phyloP scores from a whole-genome alignment of 148 eudicot genomes.

The Bassia scoparia region DNA sequence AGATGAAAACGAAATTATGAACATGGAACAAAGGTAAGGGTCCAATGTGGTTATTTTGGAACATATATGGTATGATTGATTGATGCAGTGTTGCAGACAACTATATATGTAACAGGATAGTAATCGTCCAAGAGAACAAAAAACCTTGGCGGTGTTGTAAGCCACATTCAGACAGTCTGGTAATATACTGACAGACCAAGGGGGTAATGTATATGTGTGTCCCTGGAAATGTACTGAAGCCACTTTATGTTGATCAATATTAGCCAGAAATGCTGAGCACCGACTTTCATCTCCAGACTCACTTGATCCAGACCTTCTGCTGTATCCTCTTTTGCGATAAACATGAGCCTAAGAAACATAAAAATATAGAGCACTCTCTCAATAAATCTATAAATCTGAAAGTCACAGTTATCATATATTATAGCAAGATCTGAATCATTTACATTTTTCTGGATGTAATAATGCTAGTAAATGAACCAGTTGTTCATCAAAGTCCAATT shows the following conservation, averaged over 20 bases:
- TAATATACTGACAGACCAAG: slow-evolving; percentile 97
- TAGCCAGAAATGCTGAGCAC: slow-evolving; percentile 93
- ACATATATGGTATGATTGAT: not conserved
- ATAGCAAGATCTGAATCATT: not conserved
- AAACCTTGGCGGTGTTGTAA: slow-evolving; percentile 89
- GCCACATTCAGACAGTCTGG: slow-evolving; percentile 86
- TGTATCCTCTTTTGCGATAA: slow-evolving; percentile 38
- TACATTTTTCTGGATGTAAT: not conserved
- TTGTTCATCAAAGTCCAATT: not conserved
- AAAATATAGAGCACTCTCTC: not conserved
- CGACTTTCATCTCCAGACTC: slow-evolving; percentile 33
- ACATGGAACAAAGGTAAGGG: slow-evolving; percentile 7
- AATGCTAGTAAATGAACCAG: not conserved
- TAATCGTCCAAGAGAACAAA: slow-evolving; percentile 17
- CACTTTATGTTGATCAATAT: slow-evolving; percentile 70
- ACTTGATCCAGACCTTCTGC: slow-evolving; percentile 15
- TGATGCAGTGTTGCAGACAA: slow-evolving; percentile 9
- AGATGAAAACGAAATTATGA: not conserved
- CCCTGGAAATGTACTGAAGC: slow-evolving; percentile 63
- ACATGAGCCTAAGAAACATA: slow-evolving; percentile 66
- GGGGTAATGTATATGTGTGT: slow-evolving; percentile 62
- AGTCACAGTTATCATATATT: not conserved
- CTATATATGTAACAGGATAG: slow-evolving; percentile 8
- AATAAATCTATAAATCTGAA: not conserved
- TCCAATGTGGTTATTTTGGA: not conserved